Evolutionary conservation across 345 rosid genomes (phyloP), one percentile per base, ranked within the genome.

Genomic region (Camelina sativa): DNA sequence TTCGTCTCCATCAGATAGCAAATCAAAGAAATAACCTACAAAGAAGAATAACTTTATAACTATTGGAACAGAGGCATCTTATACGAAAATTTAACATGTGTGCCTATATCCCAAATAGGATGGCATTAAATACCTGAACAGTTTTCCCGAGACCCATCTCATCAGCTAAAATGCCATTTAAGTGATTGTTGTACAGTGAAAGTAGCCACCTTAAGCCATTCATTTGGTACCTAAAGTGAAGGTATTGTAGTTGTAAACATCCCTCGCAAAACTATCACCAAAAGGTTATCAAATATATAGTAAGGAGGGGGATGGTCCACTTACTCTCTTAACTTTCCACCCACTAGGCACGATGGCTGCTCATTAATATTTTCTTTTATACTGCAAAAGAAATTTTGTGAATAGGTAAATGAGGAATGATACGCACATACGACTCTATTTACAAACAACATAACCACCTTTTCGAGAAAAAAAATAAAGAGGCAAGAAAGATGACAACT

Each of bases 101-200:
- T 22, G 38, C 47, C 28, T 44, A 23, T 58, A 55, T 12, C 8
- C 47, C 47, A 59, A 13, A 43, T 60, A 8, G 34, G 16, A 8
- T 61, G 22, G n/a, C 50, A 69, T 22, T 3, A 22, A 67, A 55
- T 73, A 85, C 94, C 94, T 92, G 98, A 74, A 92, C 96, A 65
- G 96, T 92, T 90, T 92, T 92, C 57, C 98, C 98, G 50, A 92
- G 92, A 71, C 98, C 98, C 98, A 92, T 92, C 85, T 92, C 98
- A 87, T 92, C 98, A 79, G 98, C 98, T 62, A 92, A 86, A 68
- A 92, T 92, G 47, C 96, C 98, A 82, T 92, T 92, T 67, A 92
- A 78, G 82, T 92, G 89, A 81, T 90, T 92, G 79, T 90, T 90
- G 82, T 90, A 88, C 50, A 92, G 75, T 23, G 98, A 92, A 78